Base-by-base conservation (phyloP, 495 filamentous ascomycete genomes). In the Diplogelasinospora grovesii region DNA sequence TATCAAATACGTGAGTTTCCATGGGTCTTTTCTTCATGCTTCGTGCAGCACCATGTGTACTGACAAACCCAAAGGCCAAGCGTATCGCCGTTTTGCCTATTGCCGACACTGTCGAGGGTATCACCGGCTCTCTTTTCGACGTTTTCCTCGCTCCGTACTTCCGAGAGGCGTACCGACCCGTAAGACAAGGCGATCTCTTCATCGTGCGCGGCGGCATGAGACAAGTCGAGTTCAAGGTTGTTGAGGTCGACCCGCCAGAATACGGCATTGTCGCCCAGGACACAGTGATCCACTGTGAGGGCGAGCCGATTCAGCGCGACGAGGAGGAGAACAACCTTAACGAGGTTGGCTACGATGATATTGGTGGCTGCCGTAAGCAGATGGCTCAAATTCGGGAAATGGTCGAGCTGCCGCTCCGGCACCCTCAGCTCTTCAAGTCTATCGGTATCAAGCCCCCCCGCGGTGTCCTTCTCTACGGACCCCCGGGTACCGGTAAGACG, bases 381-480 rank as follows among this genome's bases (percentile, higher is more conserved):
- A 95, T 98, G 92, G 92, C 92, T 43, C 92, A 98, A 72, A 93
- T 97, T 49, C 85, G 92, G 61, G 92, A 98, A 66, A 76, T 98
- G 75, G 92, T 98, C 45, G 92, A 98, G 75, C 73, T 98, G 54
- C 92, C 92, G 38, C 76, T 98, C 10, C 80, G 92, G 49, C 92
- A 98, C 64, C 92, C 92, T 39, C 92, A 96, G 60, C 84, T 98
- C 16, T 98, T 98, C 86, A 96, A 96, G 76, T 96, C 90, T 28
- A 97, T 98, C 53, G 92, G 92, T 81, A 96, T 98, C 71, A 98
- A 98, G 77, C 93, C 92, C 25, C 92, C 92, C 28, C 90, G 92
- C 54, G 90, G 90, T 82, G 94, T 98, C 52, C 80, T 98, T 49
- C 86, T 98, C 70, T 98, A 85, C 68, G 90, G 90, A 36, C 90